Evolutionary conservation across 768 basidiomycete species (phyloP).

Genomic region (Mycena belliarum): DNA sequence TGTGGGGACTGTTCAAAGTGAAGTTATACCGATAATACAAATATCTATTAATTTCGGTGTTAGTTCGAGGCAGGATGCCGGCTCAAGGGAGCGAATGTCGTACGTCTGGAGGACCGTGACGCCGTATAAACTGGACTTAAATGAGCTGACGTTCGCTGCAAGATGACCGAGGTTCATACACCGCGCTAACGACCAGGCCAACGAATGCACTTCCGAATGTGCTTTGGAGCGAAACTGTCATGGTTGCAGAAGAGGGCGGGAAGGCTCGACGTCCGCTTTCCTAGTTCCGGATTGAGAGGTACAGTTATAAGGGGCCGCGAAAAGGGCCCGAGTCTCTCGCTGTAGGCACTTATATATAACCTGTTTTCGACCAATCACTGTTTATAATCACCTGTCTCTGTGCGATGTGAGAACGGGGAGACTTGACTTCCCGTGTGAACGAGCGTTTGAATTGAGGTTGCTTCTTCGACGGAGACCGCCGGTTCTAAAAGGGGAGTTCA

Average conservation of each 20-base stretch:
- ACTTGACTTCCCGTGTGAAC: neutral
- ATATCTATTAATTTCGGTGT: constrained; percentile 29
- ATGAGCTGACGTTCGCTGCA: neutral
- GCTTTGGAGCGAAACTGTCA: constrained; percentile 28
- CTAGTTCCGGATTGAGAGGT: neutral
- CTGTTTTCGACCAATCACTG: neutral
- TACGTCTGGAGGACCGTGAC: constrained; percentile 47
- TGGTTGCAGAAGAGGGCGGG: constrained; percentile 5
- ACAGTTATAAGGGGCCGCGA: constrained; percentile 7
- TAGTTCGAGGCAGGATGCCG: neutral
- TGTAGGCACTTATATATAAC: neutral
- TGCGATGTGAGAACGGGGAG: neutral
- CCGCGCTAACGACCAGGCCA: constrained; percentile 43
- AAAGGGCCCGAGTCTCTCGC: neutral
- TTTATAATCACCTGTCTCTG: neutral
- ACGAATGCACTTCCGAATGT: constrained; percentile 49
- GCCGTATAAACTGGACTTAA: constrained; percentile 41
- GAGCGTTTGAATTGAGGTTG: neutral
- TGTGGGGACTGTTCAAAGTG: neutral
- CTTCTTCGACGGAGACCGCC: neutral
- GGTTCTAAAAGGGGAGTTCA: neutral
- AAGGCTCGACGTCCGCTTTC: neutral
- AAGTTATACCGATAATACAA: constrained; percentile 41
- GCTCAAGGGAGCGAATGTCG: constrained; percentile 10
- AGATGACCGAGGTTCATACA: constrained; percentile 33